Evolutionary conservation across 1,284 basidiomycete species (phyloP).

Genomic region (Pseudozyma hubeiensis): DNA sequence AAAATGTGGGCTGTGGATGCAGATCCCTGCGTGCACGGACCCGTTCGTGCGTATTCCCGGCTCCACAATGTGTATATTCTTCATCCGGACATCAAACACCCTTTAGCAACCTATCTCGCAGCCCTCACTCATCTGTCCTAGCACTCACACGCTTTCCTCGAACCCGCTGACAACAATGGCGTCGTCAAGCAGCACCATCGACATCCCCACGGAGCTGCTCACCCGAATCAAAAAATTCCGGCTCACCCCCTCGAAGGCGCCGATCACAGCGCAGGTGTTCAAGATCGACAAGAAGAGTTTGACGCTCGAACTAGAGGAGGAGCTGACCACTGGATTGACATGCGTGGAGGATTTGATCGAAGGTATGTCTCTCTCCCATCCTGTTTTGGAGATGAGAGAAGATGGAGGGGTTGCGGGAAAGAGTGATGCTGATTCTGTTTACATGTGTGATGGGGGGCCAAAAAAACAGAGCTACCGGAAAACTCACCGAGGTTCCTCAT

Average conservation of each 20-base stretch:
- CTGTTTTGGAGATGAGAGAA: neutral
- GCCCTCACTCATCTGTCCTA: too few species aligned
- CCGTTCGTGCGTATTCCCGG: too few species aligned
- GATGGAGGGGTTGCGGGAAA: neutral
- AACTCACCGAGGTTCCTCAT: conserved; percentile 88
- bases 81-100: too few species aligned
- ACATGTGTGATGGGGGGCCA: too few species aligned
- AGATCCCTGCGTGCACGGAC: too few species aligned
- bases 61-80: too few species aligned
- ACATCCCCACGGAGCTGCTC: conserved; percentile 54
- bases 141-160: too few species aligned
- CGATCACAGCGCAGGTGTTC: conserved; percentile 55
- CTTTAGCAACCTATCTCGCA: too few species aligned
- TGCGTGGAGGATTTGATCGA: conserved; percentile 60
- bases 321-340: conserved; percentile 30
- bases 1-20: too few species aligned
- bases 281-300: conserved; percentile 63
- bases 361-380: too few species aligned
- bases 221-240: conserved; percentile 52
- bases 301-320: conserved; percentile 59
- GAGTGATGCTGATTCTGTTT: neutral
- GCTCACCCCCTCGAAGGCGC: conserved; percentile 36
- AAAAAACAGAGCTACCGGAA: conserved; percentile 81
- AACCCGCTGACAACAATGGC: neutral
- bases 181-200: conserved; percentile 52